phyloP scores from a whole-genome alignment of 192 early-diverging fungal genomes.

The Gamsiella multidivaricata region DNA sequence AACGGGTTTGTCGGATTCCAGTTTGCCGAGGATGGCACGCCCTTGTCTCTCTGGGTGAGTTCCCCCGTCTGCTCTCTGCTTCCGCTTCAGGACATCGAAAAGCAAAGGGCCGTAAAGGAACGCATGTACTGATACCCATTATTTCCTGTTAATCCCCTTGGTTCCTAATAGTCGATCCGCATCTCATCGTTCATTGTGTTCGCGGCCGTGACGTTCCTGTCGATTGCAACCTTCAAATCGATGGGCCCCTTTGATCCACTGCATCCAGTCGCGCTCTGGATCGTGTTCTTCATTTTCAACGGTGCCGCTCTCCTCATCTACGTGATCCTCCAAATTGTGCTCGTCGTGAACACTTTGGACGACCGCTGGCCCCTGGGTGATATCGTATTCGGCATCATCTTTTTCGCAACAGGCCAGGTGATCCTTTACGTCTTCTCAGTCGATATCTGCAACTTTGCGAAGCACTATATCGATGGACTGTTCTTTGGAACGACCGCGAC shows the following conservation, averaged over 20 bases:
- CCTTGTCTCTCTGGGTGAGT: constrained; percentile 87
- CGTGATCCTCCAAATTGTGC: constrained; percentile 88
- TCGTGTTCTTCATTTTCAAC: constrained; percentile 90
- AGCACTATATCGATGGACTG: constrained; percentile 97
- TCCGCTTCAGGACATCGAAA: no score
- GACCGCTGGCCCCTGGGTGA: constrained; percentile 97
- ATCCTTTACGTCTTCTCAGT: constrained; percentile 83
- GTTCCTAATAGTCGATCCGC: constrained; percentile 73
- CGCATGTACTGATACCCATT: background rate
- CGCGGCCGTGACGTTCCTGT: constrained; percentile 78
- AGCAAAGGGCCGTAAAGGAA: background rate
- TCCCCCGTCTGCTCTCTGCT: no score
- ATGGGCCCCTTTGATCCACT: constrained; percentile 68
- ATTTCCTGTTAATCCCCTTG: background rate
- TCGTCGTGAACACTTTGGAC: constrained; percentile 95
- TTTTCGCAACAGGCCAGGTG: constrained; percentile 89
- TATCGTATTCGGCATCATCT: constrained; percentile 88
- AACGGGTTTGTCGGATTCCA: constrained; percentile 98
- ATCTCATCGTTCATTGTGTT: constrained; percentile 86
- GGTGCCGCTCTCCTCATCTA: constrained; percentile 86
- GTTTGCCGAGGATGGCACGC: constrained; percentile 96
- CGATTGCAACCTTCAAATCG: constrained; percentile 84
- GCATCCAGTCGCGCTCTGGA: constrained; percentile 81
- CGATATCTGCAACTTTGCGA: constrained; percentile 86
- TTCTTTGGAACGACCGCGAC: constrained; percentile 95